Evolutionary conservation across 2,329 filamentous ascomycete genomes (phyloP), one percentile per base, ranked within the genome.

Genomic region (Verticillium nubilum): DNA sequence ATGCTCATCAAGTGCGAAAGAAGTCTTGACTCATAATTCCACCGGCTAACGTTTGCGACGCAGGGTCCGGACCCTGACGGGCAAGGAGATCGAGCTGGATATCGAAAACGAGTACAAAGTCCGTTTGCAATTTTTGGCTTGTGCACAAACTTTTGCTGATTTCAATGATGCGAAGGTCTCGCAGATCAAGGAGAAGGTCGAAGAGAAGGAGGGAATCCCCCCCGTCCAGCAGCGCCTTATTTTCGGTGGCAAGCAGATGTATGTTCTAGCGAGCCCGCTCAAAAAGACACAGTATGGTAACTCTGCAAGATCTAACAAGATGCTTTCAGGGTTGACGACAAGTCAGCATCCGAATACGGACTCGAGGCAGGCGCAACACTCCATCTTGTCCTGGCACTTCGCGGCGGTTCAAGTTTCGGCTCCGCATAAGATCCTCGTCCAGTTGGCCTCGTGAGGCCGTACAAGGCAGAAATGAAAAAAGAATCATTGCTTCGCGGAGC

Each of bases 211-310:
- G 74, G 95, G 95, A 60, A 99, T 99, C 69, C 94, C 95, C 52
- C 95, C 95, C 1, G 92, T 95, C 19, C 95, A 99, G 78, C 95
- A 99, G 78, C 88, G 95, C 61, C 80, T 99, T 66, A 99, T 99
- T 70, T 97, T 89, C 72, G 92, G 94, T 58, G 95, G 95, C 70
- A 99, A 99, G 81, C 95, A 99, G 75, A 97, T 99, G 95, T 97
- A 78, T 35, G 52, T 47, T 13, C 15, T 27, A 19, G 23, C 28
- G 17, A 19, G 15, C 35, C 17, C n/a, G n/a, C n/a, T 50, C 19
- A 17, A 37, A n/a, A 5, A 50, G 3, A 10, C 19, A 50, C 13
- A 31, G 9, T 42, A 7, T 6, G n/a, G 15, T 47, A 13, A 37
- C 27, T 9, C 15, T 26, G n/a, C 19, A 33, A 15, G n/a, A 2